phyloP scores from a whole-genome alignment of 768 basidiomycete species.

The Symmetrospora coprosmae region DNA sequence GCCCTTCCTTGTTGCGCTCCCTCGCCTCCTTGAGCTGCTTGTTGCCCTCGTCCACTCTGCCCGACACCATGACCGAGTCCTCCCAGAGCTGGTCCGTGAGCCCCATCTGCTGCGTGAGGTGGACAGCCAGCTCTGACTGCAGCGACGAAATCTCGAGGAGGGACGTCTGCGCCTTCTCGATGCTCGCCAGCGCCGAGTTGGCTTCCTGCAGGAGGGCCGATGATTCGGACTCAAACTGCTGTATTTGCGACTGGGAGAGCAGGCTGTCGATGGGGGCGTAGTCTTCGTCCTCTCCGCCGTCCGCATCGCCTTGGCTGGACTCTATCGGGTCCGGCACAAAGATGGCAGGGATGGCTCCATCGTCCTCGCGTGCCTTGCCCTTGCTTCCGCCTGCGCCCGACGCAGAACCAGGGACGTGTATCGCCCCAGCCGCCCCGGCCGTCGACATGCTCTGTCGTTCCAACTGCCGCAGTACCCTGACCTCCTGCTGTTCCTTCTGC shows the following conservation, averaged over 20 bases:
- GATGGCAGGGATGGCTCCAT: conserved; percentile 24
- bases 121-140: conserved; percentile 78
- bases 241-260: conserved; percentile 70
- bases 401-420: conserved; percentile 4
- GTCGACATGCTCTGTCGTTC: conserved; percentile 42
- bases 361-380: conserved; percentile 45
- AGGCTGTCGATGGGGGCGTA: conserved; percentile 58
- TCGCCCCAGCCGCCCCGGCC: no score
- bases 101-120: conserved; percentile 78
- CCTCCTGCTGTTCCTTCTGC: conserved; percentile 83
- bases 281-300: conserved; percentile 43
- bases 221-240: conserved; percentile 87
- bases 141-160: conserved; percentile 83
- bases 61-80: conserved; percentile 76
- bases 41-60: conserved; percentile 77
- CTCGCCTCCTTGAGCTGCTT: conserved; percentile 76
- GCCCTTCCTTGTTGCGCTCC: conserved; percentile 67
- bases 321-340: conserved; percentile 18
- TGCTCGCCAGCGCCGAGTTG: conserved; percentile 70
- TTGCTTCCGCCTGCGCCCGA: conserved; percentile 25
- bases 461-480: conserved; percentile 70
- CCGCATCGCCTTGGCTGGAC: conserved; percentile 26
- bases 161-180: conserved; percentile 80
- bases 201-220: conserved; percentile 67
- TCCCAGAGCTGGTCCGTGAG: conserved; percentile 85